Base-by-base conservation (phyloP, 2,329 filamentous ascomycete species). In the Rachicladosporium sp. region DNA sequence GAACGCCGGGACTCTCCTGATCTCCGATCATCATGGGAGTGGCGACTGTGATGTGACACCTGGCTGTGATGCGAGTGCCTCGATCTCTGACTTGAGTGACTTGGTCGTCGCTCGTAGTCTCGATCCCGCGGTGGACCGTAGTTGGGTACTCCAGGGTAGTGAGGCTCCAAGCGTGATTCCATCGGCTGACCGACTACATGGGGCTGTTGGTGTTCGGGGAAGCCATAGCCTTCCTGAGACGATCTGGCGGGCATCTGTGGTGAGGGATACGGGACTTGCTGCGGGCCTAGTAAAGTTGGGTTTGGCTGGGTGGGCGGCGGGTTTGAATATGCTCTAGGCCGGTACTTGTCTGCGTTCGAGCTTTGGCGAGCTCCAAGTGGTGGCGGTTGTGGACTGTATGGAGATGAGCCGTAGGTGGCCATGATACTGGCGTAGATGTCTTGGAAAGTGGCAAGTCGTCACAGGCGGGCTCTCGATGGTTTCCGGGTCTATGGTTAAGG, bases 21-120 rank as follows among this genome's bases (percentile, higher is more conserved):
- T 36, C 8, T 21, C 15, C 15, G 15, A 19, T 19, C 15, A 19
- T 19, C 15, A 19, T 19, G 15, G 15, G 33, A 35, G 9, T n/a
- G 33, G 7, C 33, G 10, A 23, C 33, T 35, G 33, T 35, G 19
- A n/a, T 11, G 13, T 10, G 33, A 35, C 2, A 35, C n/a, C n/a
- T 31, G 38, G 4, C 38, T 40, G 13, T 40, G 27, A 8, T 41
- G 33, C 15, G 38, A 40, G 29, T 21, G 34, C 8, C 30, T 30
- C 8, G 38, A 41, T 10, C 15, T 12, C 11, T 41, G 38, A 23
- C 38, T 41, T 4, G 38, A 36, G 34, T 41, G 33, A 31, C 38
- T 41, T 19, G 35, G 34, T 31, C 38, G 38, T 3, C 38, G 38
- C 11, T 21, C 33, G 12, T 40, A 30, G 10, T 40, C 38, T 10